Evolutionary conservation across 768 basidiomycete species (phyloP), one percentile per base, ranked within the genome.

Genomic region (Russula ochroleuca): DNA sequence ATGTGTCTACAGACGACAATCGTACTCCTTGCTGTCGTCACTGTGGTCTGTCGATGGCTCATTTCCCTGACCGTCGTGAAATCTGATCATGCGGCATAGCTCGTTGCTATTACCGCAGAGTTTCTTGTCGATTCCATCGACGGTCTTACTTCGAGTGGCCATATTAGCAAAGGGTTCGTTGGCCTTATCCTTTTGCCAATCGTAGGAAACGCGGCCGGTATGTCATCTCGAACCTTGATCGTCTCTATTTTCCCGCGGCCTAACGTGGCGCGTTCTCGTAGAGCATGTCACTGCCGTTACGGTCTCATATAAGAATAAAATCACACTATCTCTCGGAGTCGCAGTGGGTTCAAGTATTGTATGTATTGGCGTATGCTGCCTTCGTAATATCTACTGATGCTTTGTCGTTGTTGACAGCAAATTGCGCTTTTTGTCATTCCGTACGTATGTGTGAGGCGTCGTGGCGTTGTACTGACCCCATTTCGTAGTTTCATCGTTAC

Each of bases 281-380:
- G 94, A 97, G 71, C 94, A 95, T 71, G 87, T 87, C 43, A 97
- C 93, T 2, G 94, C 94, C 15, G 92, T 97, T 31, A 88, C 88
- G 1, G 94, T 94, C 8, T 91, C 94, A 0, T 88, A 92, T 63
- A 95, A 95, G 75, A 85, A 88, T 74, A 93, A 95, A 73, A 77
- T 97, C 23, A 90, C 90, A 50, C 81, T 97, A 7, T 91, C 90
- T 70, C 78, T 97, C 60, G 87, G 89, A 28, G 91, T 96, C 23
- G 92, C 94, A n/a, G 90, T 93, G 19, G 90, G 93, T 51, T 88
- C 88, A 2, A 87, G 87, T 67, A 87, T 91, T 40, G 88, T 90
- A 70, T 72, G 86, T 79, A 19, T 8, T 47, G 21, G 49, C 7
- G 51, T 51, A 15, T 51, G 37, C 41, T 31, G 54, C 57, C 19